Evolutionary conservation across 257 asterid species (phyloP), one percentile per base, ranked within the genome.

Genomic region (Solanum raphanifolium): DNA sequence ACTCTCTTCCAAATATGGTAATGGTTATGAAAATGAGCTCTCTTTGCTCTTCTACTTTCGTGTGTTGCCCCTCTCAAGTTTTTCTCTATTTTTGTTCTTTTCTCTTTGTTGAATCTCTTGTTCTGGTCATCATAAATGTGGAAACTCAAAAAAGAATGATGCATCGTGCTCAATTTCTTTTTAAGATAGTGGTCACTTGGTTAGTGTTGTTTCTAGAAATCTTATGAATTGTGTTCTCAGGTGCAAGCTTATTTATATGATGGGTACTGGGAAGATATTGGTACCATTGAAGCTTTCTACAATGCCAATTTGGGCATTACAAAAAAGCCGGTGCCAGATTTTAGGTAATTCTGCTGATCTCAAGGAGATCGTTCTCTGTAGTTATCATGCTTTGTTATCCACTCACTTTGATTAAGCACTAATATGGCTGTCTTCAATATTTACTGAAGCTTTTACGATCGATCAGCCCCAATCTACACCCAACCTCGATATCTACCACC

Each of bases 201-300:
- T 25, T 25, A 25, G 60, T 38, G 62, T 78, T 79, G 20, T 43
- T 43, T 79, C 66, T 29, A 16, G 85, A 81, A 6, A 38, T 81
- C 68, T 81, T 29, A 81, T 18, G 85, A 29, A 46, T 2, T 9
- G 18, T 81, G 85, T 29, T 43, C 18, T 48, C 86, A 96, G 99
- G 99, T 96, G 87, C 99, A 96, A 94, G 99, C 99, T 78, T 94
- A 96, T 91, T 90, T 96, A 89, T 96, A 91, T 89, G 98, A 96
- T 88, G 99, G 99, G 88, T 96, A 96, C 92, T 96, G 98, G 99
- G 99, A 96, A 91, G 99, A 96, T 90, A 96, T 96, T 90, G 99
- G 99, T 87, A 96, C 99, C 23, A 96, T 96, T 89, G 99, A 96
- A 92, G 99, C 99, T 87, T 96, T 96, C 91, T 96, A 96, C 90